Conservation (phyloP, 2,329 filamentous ascomycete genomes). For the Coleophoma crateriformis region DNA sequence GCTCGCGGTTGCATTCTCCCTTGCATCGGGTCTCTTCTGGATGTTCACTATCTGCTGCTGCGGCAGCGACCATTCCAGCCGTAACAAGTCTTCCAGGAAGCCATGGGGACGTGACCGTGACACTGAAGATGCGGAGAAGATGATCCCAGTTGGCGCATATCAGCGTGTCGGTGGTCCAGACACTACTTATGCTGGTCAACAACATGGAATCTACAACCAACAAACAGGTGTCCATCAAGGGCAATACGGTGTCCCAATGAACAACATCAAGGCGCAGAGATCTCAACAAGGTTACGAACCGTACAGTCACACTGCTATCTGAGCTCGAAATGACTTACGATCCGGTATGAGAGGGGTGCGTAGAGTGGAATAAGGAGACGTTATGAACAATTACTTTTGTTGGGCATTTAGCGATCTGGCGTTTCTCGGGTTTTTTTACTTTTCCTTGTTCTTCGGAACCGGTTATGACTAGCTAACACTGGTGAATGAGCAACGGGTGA, state of each 20-base stretch:
- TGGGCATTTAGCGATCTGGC: neutral
- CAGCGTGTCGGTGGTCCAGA: constrained; percentile 37
- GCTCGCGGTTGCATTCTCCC: constrained; percentile 72
- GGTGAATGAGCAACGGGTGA: neutral
- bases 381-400: neutral
- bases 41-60: constrained; percentile 89
- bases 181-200: constrained; percentile 22
- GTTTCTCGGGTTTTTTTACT: neutral
- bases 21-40: constrained; percentile 83
- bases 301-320: constrained; percentile 50
- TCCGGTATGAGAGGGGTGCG: too few relatives aligned
- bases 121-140: constrained; percentile 22
- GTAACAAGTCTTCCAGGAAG: constrained; percentile 10
- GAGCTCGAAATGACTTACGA: constrained; percentile 15
- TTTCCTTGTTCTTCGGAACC: neutral
- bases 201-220: constrained; percentile 35
- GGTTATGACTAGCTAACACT: neutral
- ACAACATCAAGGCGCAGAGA: constrained; percentile 24
- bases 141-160: constrained; percentile 29
- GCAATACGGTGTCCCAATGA: constrained; percentile 22
- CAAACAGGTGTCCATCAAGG: constrained; percentile 9
- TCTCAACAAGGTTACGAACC: constrained; percentile 54
- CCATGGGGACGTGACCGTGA: constrained; percentile 18
- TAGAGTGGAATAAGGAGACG: too few relatives aligned
- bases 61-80: constrained; percentile 19